These are phyloP conservation scores for Aspergillus carbonarius DNA, from an alignment of 2,329 filamentous ascomycete genomes.

Conservation along the genomic window DNA sequence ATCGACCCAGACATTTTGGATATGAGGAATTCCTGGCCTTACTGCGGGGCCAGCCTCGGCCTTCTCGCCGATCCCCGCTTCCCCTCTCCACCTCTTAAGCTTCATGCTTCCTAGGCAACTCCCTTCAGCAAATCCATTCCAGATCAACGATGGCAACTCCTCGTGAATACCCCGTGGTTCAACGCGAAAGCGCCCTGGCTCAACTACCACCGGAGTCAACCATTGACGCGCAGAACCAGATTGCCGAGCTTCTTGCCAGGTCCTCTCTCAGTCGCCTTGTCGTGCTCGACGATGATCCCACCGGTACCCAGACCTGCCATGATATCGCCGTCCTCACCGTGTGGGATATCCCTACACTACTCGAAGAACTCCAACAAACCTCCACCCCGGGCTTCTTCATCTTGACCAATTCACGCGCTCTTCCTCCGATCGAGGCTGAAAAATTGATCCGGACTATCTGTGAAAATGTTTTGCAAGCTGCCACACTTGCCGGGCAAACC, in stretches of 20 bases:
- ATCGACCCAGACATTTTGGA: background rate
- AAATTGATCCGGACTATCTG: conserved; percentile 54
- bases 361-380: conserved; percentile 45
- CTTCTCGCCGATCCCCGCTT: conserved; percentile 20
- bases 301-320: conserved; percentile 63
- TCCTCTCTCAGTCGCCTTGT: conserved; percentile 32
- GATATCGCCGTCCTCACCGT: conserved; percentile 56
- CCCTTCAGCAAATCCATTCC: background rate
- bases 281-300: conserved; percentile 56
- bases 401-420: conserved; percentile 59
- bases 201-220: conserved; percentile 32
- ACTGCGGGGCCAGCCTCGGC: conserved; percentile 7
- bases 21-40: background rate
- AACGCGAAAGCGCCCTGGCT: conserved; percentile 26
- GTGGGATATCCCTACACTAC: conserved; percentile 51
- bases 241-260: conserved; percentile 28
- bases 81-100: background rate
- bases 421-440: conserved; percentile 51
- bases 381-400: conserved; percentile 57
- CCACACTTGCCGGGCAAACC: conserved; percentile 35
- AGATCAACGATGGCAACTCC: conserved; percentile 18
- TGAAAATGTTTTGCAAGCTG: conserved; percentile 49
- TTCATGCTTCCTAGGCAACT: background rate
- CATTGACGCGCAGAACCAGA: conserved; percentile 31
- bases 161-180: conserved; percentile 24